Evolutionary conservation across 305 asterid species (phyloP).

Genomic region (Fraxinus greggii): DNA sequence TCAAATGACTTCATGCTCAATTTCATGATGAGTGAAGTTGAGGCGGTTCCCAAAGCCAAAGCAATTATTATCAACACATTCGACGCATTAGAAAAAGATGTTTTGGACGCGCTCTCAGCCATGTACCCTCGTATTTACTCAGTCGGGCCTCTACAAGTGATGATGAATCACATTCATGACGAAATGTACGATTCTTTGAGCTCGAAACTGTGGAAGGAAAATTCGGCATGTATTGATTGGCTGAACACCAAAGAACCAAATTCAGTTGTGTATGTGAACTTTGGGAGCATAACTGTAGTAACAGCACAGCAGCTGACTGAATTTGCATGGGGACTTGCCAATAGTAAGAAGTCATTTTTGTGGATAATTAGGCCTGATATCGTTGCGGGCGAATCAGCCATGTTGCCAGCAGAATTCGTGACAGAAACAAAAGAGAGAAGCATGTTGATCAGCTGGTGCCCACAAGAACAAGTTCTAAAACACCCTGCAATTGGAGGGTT

Average conservation of each 20-base stretch:
- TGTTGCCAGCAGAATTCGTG: conserved; percentile 34
- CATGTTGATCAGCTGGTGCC: conserved; percentile 39
- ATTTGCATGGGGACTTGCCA: conserved; percentile 57
- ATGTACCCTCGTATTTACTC: conserved; percentile 25
- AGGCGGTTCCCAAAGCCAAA: conserved; percentile 14
- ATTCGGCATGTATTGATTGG: conserved; percentile 36
- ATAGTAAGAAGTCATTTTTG: conserved; percentile 38
- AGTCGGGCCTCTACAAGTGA: conserved; percentile 28
- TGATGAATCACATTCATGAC: not conserved
- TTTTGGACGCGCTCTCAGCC: conserved; percentile 23
- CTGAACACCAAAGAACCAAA: conserved; percentile 27
- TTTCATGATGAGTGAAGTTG: conserved; percentile 1
- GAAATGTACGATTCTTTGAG: conserved; percentile 3
- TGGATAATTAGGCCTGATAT: conserved; percentile 47
- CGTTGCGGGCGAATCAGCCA: conserved; percentile 26
- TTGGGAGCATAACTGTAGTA: conserved; percentile 39
- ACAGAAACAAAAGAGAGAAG: conserved; percentile 30
- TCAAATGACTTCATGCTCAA: conserved; percentile 36
- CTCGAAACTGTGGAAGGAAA: conserved; percentile 50
- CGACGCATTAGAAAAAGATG: conserved; percentile 28
- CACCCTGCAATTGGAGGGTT: conserved; percentile 46
- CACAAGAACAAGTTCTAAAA: conserved; percentile 34
- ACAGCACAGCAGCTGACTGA: conserved; percentile 37
- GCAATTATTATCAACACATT: conserved; percentile 38
- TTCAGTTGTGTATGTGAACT: conserved; percentile 46